A percentile compares a stretch with the other conserved stretches of the same genome.
These are phyloP conservation scores for Scheffersomyces illinoinensis DNA, from an alignment of 1,139 yeast species.

Conservation along the genomic window DNA sequence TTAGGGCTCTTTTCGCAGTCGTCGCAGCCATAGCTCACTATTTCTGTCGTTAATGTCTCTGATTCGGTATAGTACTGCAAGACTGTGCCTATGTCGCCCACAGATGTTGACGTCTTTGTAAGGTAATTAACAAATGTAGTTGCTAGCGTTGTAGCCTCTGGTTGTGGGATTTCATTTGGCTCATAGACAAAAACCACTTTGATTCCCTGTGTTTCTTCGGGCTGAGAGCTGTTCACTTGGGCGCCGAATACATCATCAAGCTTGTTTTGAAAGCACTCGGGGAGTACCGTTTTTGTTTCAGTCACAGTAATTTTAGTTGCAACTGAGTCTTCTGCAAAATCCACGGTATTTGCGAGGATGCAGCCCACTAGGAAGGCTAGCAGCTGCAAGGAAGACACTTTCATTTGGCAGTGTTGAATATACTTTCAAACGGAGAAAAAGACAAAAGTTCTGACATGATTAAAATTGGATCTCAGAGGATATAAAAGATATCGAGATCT, in stretches of 20 bases:
- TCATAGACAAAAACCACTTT: neutral
- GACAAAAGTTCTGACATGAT: neutral
- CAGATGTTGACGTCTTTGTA: neutral
- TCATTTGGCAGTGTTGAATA: neutral
- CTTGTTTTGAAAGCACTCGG: neutral
- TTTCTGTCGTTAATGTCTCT: neutral
- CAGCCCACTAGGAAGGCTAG: neutral
- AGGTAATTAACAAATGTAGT: neutral
- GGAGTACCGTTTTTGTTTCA: neutral
- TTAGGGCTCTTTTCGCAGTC: neutral
- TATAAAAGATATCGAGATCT: neutral
- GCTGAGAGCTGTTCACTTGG: neutral
- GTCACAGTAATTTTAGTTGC: neutral
- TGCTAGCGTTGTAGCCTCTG: neutral
- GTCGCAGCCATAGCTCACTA: neutral
- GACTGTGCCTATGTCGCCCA: neutral
- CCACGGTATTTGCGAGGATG: neutral
- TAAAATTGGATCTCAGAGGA: neutral
- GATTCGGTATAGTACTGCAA: neutral
- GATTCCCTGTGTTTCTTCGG: neutral
- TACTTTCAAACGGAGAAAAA: neutral
- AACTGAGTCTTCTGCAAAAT: neutral
- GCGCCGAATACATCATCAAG: neutral
- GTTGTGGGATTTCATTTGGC: neutral
- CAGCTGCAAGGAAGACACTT: neutral